Percentiles rank a stretch among this genome's conserved stretches.
These are phyloP conservation scores for Mycena crocata DNA, from an alignment of 768 basidiomycete species.

Conservation along the genomic window DNA sequence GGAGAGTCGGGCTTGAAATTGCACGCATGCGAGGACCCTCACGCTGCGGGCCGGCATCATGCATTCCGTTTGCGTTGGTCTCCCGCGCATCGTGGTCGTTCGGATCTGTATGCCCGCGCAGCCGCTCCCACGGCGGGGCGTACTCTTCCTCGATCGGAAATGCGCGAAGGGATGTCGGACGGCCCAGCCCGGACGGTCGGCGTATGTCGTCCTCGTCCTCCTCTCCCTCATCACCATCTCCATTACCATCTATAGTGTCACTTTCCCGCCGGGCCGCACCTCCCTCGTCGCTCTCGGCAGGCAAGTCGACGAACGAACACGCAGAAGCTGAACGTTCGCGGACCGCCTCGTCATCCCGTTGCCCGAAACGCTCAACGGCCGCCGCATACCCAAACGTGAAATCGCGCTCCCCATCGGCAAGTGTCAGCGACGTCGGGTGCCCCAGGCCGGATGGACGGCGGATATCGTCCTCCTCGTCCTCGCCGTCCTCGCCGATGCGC, in stretches of 20 bases:
- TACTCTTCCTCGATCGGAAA: neutral
- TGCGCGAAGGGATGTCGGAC: neutral
- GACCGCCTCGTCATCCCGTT: neutral
- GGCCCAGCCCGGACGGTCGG: neutral
- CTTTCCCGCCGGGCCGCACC: too few species aligned
- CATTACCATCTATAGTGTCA: neutral
- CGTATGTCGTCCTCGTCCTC: neutral
- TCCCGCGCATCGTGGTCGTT: too few species aligned
- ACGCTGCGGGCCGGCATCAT: too few species aligned
- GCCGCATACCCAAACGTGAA: neutral
- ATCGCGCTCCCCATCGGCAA: neutral
- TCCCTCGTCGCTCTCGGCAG: too few species aligned
- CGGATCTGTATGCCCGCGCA: too few species aligned
- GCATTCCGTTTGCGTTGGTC: too few species aligned
- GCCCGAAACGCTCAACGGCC: too few species aligned
- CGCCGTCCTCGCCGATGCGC: neutral
- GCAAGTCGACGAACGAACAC: too few species aligned
- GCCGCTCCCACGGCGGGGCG: too few species aligned
- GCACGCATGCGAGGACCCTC: too few species aligned
- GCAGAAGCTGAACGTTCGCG: too few species aligned
- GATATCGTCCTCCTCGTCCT: slow-evolving; percentile 30
- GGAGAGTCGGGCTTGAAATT: too few species aligned
- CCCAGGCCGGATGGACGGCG: slow-evolving; percentile 27
- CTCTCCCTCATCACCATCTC: neutral
- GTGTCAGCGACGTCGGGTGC: slow-evolving; percentile 7